phyloP scores from a whole-genome alignment of 768 basidiomycete genomes.

The Podaxis rugospora region DNA sequence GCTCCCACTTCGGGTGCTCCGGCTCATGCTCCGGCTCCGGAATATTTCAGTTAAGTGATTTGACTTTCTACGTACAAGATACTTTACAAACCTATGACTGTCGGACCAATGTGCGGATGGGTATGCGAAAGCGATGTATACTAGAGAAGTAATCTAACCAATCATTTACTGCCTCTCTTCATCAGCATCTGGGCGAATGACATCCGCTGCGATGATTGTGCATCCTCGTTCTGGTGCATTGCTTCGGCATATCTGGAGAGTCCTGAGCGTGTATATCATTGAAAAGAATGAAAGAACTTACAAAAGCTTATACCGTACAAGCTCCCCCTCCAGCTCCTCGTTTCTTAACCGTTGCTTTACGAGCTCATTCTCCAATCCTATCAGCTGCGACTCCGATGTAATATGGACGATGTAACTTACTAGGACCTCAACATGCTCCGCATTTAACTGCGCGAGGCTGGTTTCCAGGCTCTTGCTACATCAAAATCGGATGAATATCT shows the following conservation, averaged over 20 bases:
- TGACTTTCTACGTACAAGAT: background rate
- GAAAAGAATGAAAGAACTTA: slow-evolving; percentile 32
- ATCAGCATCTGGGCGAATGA: slow-evolving; percentile 45
- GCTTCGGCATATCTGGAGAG: slow-evolving; percentile 57
- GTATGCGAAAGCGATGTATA: slow-evolving; percentile 1
- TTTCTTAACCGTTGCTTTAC: slow-evolving; percentile 85
- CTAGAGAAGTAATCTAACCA: background rate
- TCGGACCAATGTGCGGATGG: background rate
- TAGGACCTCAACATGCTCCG: slow-evolving; percentile 76
- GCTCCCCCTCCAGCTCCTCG: slow-evolving; percentile 90
- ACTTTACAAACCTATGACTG: background rate
- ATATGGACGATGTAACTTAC: slow-evolving; percentile 32
- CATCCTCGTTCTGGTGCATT: slow-evolving; percentile 73
- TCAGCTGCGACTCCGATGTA: background rate
- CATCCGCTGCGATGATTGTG: slow-evolving; percentile 60
- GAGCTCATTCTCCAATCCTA: slow-evolving; percentile 73
- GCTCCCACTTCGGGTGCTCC: background rate
- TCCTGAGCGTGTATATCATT: background rate
- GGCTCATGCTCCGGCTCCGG: background rate
- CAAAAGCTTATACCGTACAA: slow-evolving; percentile 93
- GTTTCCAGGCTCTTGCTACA: slow-evolving; percentile 76
- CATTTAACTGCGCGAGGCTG: slow-evolving; percentile 72
- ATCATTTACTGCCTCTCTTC: slow-evolving; percentile 33
- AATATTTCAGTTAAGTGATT: background rate
- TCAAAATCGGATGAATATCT: slow-evolving; percentile 9